Percentiles rank a stretch among this genome's conserved stretches.
Evolutionary conservation across 2,329 filamentous ascomycete genomes (phyloP).

Genomic region (Plenodomus tracheiphilus): DNA sequence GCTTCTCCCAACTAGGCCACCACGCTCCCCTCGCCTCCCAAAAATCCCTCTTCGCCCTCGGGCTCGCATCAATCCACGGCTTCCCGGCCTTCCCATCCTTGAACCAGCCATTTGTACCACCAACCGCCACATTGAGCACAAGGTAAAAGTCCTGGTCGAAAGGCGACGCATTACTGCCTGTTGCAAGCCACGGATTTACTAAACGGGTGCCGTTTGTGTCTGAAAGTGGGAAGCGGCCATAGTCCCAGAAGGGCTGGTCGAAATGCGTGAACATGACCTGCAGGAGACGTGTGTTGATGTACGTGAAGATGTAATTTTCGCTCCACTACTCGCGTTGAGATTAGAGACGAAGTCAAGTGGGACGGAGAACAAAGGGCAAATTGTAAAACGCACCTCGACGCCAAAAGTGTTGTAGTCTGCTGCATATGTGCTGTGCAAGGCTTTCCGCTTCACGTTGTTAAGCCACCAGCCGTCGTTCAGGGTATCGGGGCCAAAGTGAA

Average conservation of each 20-base stretch:
- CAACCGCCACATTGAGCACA: slow-evolving; percentile 75
- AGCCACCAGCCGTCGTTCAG: slow-evolving; percentile 80
- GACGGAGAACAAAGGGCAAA: not conserved
- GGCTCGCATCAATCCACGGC: slow-evolving; percentile 74
- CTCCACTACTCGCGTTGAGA: slow-evolving; percentile 60
- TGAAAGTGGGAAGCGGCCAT: slow-evolving; percentile 67
- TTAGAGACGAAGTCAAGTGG: not conserved
- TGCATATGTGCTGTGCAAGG: slow-evolving; percentile 74
- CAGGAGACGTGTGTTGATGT: slow-evolving; percentile 76
- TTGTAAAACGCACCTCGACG: slow-evolving; percentile 57
- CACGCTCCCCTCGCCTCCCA: slow-evolving; percentile 69
- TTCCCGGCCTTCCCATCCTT: slow-evolving; percentile 71
- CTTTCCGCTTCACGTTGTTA: slow-evolving; percentile 75
- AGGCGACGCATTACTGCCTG: slow-evolving; percentile 65
- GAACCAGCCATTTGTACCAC: slow-evolving; percentile 83
- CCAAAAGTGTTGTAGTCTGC: slow-evolving; percentile 75
- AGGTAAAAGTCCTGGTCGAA: slow-evolving; percentile 79
- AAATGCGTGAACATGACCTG: slow-evolving; percentile 81
- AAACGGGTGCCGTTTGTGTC: slow-evolving; percentile 68
- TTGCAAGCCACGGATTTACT: slow-evolving; percentile 65
- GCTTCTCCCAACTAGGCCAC: slow-evolving; percentile 69
- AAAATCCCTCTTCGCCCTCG: slow-evolving; percentile 73
- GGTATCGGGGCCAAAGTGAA: slow-evolving; percentile 79
- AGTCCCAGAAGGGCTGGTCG: slow-evolving; percentile 67
- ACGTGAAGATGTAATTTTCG: slow-evolving; percentile 85